These are phyloP conservation scores for Cicer judaicum DNA, from an alignment of 306 rosid species.

Conservation along the genomic window DNA sequence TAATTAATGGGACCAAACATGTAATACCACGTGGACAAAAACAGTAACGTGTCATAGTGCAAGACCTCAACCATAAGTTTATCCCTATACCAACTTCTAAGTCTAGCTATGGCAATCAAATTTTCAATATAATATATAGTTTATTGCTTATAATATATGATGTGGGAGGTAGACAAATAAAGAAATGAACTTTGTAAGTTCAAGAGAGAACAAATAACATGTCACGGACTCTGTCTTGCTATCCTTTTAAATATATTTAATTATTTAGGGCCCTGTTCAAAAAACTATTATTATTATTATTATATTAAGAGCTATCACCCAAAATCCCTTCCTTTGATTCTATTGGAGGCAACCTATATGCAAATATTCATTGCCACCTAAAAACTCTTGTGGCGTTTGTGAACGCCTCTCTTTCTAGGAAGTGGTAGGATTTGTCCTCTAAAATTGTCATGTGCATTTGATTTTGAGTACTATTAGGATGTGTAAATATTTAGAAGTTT, in stretches of 20 bases:
- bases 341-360: neutral
- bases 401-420: too few relatives aligned
- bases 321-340: neutral
- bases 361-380: too few relatives aligned
- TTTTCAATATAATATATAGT: neutral
- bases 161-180: neutral
- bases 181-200: neutral
- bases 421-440: too few relatives aligned
- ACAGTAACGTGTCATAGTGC: constrained; percentile 34
- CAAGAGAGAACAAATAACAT: constrained; percentile 5
- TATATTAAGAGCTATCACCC: neutral
- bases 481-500: too few relatives aligned
- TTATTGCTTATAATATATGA: neutral
- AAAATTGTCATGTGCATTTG: too few relatives aligned
- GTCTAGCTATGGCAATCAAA: constrained; percentile 5
- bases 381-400: too few relatives aligned
- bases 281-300: too few relatives aligned
- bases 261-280: neutral
- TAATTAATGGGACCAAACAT: constrained; percentile 41
- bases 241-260: neutral
- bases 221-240: constrained; percentile 9
- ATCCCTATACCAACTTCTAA: neutral
- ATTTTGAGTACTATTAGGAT: too few relatives aligned
- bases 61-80: constrained; percentile 17
- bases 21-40: constrained; percentile 43